Evolutionary conservation across 73 alveolate genomes (phyloP).

Genomic region (Symbiodinium natans): DNA sequence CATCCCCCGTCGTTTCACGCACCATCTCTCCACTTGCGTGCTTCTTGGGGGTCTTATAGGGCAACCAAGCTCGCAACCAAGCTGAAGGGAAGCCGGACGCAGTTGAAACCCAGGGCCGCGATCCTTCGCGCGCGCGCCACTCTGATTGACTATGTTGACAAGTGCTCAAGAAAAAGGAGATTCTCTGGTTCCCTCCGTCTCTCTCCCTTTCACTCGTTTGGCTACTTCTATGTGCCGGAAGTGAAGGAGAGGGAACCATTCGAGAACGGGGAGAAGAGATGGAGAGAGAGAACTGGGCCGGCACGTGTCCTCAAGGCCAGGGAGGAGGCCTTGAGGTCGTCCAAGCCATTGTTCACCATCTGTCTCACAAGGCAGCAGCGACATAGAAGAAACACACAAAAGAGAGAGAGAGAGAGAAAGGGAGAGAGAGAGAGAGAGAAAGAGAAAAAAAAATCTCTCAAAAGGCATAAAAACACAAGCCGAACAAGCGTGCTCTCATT

Average conservation of each 20-base stretch:
- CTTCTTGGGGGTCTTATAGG: too few species aligned
- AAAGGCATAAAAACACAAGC: not conserved
- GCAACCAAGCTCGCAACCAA: constrained; percentile 1
- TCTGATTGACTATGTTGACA: not conserved
- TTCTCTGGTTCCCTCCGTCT: too few species aligned
- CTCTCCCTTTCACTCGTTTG: too few species aligned
- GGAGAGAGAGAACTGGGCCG: too few species aligned
- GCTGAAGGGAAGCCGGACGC: constrained; percentile 78
- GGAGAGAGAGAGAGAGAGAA: too few species aligned
- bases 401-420: too few species aligned
- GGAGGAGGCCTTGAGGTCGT: constrained; percentile 5
- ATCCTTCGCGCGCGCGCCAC: not conserved
- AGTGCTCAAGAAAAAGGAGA: not conserved
- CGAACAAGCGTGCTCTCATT: not conserved
- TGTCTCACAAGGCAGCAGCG: constrained; percentile 17
- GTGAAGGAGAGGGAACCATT: too few species aligned
- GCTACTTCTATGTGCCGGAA: too few species aligned
- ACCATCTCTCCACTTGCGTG: too few species aligned
- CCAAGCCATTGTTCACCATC: constrained; percentile 87
- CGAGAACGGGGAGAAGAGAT: too few species aligned
- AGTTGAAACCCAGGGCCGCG: constrained; percentile 35
- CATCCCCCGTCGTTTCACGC: too few species aligned
- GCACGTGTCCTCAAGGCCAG: constrained; percentile 40
- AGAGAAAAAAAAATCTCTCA: not conserved
- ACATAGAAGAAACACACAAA: not conserved